A percentile compares a stretch with the other conserved stretches of the same genome.
These are phyloP conservation scores for Fragilaria radians DNA, from an alignment of 108 stramenopile genomes.

Conservation along the genomic window DNA sequence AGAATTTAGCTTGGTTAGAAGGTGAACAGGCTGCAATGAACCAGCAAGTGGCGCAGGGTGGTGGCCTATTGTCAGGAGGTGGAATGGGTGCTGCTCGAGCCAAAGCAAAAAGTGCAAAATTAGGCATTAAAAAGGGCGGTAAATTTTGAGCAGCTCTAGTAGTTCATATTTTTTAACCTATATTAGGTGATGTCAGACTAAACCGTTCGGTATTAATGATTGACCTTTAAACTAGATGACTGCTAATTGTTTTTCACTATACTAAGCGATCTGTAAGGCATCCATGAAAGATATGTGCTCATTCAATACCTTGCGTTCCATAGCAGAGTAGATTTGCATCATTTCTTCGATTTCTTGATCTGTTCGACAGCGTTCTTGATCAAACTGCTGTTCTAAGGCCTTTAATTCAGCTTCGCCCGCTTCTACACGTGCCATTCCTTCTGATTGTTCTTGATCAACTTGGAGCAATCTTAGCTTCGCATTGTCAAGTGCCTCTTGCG, in stretches of 20 bases:
- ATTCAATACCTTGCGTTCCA: conserved; percentile 1
- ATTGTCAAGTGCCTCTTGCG: conserved; percentile 40
- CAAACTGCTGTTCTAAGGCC: conserved; percentile 43
- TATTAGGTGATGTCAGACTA: too few relatives aligned
- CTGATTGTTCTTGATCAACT: conserved; percentile 73
- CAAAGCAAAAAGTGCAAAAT: conserved; percentile 66
- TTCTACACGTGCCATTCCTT: conserved; percentile 68
- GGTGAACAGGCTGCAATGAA: conserved; percentile 89
- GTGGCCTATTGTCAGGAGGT: conserved; percentile 76
- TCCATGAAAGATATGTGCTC: background rate
- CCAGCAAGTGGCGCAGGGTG: conserved; percentile 80
- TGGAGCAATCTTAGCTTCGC: conserved; percentile 42
- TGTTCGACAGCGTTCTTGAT: conserved; percentile 36
- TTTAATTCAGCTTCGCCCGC: conserved; percentile 60
- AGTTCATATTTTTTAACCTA: too few relatives aligned
- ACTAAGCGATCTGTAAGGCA: background rate
- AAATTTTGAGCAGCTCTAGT: too few relatives aligned
- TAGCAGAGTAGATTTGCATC: conserved; percentile 2
- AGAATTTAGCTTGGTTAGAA: conserved; percentile 91
- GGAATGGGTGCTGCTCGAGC: conserved; percentile 72
- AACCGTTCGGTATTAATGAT: too few relatives aligned
- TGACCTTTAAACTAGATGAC: background rate
- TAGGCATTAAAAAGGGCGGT: conserved; percentile 89
- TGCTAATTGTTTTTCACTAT: background rate
- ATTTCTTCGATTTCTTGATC: conserved; percentile 30